Evolutionary conservation across 2,329 filamentous ascomycete genomes (phyloP).

Genomic region (Trichoderma citrinoviride): DNA sequence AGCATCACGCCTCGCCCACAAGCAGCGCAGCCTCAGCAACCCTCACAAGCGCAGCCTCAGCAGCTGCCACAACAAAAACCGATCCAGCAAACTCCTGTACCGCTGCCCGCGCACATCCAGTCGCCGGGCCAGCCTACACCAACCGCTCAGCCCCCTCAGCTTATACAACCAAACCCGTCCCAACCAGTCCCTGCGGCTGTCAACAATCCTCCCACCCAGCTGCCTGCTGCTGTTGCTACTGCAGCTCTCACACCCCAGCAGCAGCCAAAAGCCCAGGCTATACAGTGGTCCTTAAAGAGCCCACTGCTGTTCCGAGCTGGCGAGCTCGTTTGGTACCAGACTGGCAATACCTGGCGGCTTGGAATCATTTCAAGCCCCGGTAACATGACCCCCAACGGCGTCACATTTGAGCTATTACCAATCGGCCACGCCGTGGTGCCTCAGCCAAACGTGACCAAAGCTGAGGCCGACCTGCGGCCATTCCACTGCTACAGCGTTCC

Average conservation of each 20-base stretch:
- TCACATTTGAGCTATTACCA: constrained; percentile 41
- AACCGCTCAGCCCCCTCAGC: not conserved
- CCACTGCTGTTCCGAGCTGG: constrained; percentile 46
- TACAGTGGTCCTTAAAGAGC: constrained; percentile 36
- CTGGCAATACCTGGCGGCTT: constrained; percentile 47
- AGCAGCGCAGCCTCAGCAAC: constrained; percentile 16
- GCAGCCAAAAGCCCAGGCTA: constrained; percentile 16
- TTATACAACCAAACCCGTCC: not conserved
- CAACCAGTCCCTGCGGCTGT: constrained; percentile 20
- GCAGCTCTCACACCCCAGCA: not conserved
- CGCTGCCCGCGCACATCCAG: constrained; percentile 24
- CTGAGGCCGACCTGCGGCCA: constrained; percentile 45
- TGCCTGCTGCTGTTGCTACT: not conserved
- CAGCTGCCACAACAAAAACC: constrained; percentile 9
- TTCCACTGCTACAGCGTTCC: constrained; percentile 54
- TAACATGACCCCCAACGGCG: constrained; percentile 35
- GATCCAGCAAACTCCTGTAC: constrained; percentile 1
- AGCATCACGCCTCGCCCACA: constrained; percentile 26
- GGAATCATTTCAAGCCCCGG: constrained; percentile 42
- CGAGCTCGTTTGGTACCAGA: constrained; percentile 52
- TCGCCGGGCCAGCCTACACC: constrained; percentile 24
- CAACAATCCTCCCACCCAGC: constrained; percentile 15
- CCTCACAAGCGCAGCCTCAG: constrained; percentile 18
- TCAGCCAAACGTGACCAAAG: constrained; percentile 40
- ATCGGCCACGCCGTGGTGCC: constrained; percentile 40